Base-by-base conservation (phyloP, 305 asterid species). In the Petunia hybrid region DNA sequence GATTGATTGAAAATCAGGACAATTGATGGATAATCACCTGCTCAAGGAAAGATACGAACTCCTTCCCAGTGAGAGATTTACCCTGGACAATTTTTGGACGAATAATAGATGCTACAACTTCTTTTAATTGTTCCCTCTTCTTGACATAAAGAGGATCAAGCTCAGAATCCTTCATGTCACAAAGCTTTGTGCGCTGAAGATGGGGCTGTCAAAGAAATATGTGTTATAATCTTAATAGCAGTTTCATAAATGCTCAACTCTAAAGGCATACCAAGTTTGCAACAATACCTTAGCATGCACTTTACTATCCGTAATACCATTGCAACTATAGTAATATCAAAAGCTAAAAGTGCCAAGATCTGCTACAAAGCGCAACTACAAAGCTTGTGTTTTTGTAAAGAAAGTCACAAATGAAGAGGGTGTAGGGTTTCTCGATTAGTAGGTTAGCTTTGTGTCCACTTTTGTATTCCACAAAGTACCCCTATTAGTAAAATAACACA, bases 21-120 rank as follows among this genome's bases (percentile, higher is more conserved):
- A 74, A 82, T 68, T 59, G 48, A 70, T 80, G 81, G 69, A 85
- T 83, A 62, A 43, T 83, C 85, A 97, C 99, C 99, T 97, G 95
- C 88, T 90, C 91, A 85, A 97, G 82, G 82, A 97, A 97, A 73
- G 97, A 82, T 77, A 97, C 98, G 40, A 97, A 97, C 85, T 94
- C 97, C 91, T 93, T 94, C 70, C 99, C 99, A 0, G 87, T 92
- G 86, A 97, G 95, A 80, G 91, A 67, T 92, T 94, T 97, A 39
- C 99, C 98, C 92, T 97, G 98, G 79, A 97, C 99, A 89, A 97
- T 92, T 94, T 94, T 97, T 67, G 99, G 99, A 75, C 88, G 97
- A 75, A 94, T 90, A 73, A 93, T 85, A 31, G 98, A 95, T 61
- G 98, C 87, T 82, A 97, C 97, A 79, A 97, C 85, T 81, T 86